Percentiles rank a stretch among this genome's conserved stretches.
Conservation (phyloP, 2,329 filamentous ascomycete species). For the Aspergillus sp. region DNA sequence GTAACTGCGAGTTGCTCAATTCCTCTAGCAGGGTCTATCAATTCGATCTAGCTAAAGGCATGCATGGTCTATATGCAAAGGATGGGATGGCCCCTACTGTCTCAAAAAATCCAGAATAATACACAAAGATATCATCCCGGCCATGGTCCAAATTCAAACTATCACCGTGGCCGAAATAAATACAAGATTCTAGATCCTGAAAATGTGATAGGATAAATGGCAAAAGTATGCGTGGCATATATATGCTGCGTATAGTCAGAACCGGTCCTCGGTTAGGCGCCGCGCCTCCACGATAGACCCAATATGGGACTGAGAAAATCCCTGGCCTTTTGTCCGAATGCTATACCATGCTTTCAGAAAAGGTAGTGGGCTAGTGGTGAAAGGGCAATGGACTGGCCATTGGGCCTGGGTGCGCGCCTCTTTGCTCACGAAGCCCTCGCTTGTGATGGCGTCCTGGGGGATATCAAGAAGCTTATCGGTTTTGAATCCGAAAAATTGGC, state of each 20-base stretch:
- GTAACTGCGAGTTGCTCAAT: background rate
- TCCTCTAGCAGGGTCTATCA: background rate
- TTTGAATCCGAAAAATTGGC: constrained; percentile 22
- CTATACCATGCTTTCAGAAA: constrained; percentile 40
- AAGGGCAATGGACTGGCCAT: constrained; percentile 28
- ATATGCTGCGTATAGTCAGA: constrained; percentile 14
- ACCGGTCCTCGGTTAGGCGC: constrained; percentile 34
- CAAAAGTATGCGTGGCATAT: background rate
- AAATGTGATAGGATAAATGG: background rate
- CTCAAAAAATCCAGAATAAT: background rate
- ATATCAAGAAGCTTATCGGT: constrained; percentile 40
- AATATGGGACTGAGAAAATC: constrained; percentile 45
- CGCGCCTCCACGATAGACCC: constrained; percentile 39
- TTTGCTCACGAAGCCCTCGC: constrained; percentile 31
- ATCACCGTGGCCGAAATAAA: background rate
- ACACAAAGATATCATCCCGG: background rate
- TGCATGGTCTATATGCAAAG: background rate
- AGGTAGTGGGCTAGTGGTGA: constrained; percentile 39
- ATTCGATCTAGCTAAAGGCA: background rate
- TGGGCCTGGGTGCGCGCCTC: constrained; percentile 19
- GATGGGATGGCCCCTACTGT: background rate
- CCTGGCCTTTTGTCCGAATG: constrained; percentile 42
- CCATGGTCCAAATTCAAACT: background rate
- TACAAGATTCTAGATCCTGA: background rate
- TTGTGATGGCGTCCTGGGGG: constrained; percentile 14